Percentiles rank a stretch among this genome's conserved stretches.
Conservation (phyloP, 176 grass and related monocot genomes). For the Secale cereale region DNA sequence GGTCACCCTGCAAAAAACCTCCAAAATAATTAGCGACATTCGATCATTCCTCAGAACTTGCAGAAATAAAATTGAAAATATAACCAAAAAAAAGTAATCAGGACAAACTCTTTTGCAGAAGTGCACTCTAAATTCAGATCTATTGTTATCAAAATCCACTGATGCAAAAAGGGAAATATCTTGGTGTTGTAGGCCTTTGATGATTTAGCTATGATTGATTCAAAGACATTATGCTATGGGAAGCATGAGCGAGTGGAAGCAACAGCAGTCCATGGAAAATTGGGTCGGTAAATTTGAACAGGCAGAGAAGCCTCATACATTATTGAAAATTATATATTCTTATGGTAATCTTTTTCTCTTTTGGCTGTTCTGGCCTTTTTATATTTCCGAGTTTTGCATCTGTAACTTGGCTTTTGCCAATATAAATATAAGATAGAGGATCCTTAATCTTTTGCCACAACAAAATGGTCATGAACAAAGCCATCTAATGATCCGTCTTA, state of each 20-base stretch:
- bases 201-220: not conserved
- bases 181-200: not conserved
- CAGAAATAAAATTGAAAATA: constrained; percentile 5
- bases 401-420: not conserved
- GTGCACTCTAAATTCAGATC: not conserved
- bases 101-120: not conserved
- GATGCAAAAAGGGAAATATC: not conserved
- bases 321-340: not conserved
- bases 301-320: not conserved
- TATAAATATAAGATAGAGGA: not conserved
- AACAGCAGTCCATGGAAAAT: not conserved
- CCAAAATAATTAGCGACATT: constrained; percentile 20
- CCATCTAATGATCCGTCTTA: not conserved
- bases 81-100: not conserved
- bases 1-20: constrained; percentile 65
- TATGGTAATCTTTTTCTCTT: not conserved
- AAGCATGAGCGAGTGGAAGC: not conserved
- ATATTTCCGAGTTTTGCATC: not conserved
- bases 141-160: not conserved
- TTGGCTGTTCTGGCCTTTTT: not conserved
- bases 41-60: constrained; percentile 1
- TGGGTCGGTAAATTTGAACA: not conserved
- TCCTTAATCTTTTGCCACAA: not conserved
- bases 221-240: not conserved
- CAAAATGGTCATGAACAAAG: not conserved